Base-by-base conservation (phyloP, 805 yeast species). In the Candida stauntonica region DNA sequence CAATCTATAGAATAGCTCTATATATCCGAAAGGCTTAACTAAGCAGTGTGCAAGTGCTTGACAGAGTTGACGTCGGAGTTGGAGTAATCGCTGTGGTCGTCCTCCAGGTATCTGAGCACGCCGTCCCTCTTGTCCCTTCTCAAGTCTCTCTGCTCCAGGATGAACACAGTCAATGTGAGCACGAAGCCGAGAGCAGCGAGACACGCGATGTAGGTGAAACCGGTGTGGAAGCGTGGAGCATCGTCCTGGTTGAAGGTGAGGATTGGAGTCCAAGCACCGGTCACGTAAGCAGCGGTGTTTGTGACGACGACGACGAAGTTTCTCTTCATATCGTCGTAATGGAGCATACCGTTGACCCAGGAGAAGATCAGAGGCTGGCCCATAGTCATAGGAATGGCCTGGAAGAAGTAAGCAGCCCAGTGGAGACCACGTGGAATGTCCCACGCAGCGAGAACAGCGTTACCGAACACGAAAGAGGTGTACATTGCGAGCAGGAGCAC, bases 301-400 rank as follows among this genome's bases (percentile, higher is more conserved):
- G 72, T 69, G 6, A 56, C 40, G 7, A 62, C 70, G 13, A 69
- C 67, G 5, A 64, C 60, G 24, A 66, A 57, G 35, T 57, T 60
- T 29, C 71, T 45, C 45, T 58, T 55, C 54, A 52, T 46, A 37
- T 60, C 63, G 36, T 60, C 58, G 35, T 48, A 40, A 18, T 62
- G 61, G 15, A 76, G 51, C 18, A 68, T 48, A 26, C 74, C 59
- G 50, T 76, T 76, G 26, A 75, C 67, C 82, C 81, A 77, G 3
- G 77, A 62, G 43, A 68, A 75, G 12, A 75, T 71, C 46, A 71
- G 65, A 3, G 80, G 79, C 57, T 73, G 80, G 1, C 78, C 81
- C 69, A 68, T 68, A 3, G 71, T 51, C 0, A 70, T 59, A 8
- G 78, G 77, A 13, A 70, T 52, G 3, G 75, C 75, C 3, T 68